Evolutionary conservation across 2,329 filamentous ascomycete genomes (phyloP), one percentile per base, ranked within the genome.

Genomic region (Lachnellula suecica): DNA sequence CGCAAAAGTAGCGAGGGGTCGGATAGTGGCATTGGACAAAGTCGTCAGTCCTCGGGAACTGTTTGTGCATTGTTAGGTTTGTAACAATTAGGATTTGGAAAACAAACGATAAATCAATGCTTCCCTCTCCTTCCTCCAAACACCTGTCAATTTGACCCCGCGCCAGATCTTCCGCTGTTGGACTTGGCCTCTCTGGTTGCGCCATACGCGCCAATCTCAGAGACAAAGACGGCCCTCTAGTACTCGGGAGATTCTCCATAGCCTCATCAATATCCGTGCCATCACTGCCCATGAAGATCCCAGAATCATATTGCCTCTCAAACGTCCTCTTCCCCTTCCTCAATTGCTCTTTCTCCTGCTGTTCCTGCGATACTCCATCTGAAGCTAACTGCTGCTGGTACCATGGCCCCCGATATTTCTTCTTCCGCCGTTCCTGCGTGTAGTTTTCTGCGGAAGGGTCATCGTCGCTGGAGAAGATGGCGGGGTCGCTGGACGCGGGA

Each of bases 381-480:
- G 57, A 61, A 45, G 68, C 69, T n/a, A 73, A 77, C 37, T 76
- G 75, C 64, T 85, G 83, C 53, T 79, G 78, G 66, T 81, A 89
- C 87, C 86, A 90, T 4, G 84, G 78, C 4, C 87, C 87, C 40
- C 82, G 72, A 56, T 86, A 84, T 44, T 81, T 77, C 61, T 75
- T 77, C 72, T 88, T 89, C 54, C 79, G 78, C 57, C 78, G 75
- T 23, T 76, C 73, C 44, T 79, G 72, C 22, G 75, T 71, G 63
- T 88, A 88, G 61, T 86, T 85, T 54, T 88, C 84, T 44, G 85
- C 67, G 1, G 80, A 79, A 2, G 83, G 83, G 52, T 88, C 85
- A 62, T 89, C 85, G 53, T 90, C 87, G 66, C 83, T 86, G 4
- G 85, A 89, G 68, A 90, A 90, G 23, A 89, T 68, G 44, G 83